phyloP scores from a whole-genome alignment of 176 grass and related monocot species.

The Stipa capillata region DNA sequence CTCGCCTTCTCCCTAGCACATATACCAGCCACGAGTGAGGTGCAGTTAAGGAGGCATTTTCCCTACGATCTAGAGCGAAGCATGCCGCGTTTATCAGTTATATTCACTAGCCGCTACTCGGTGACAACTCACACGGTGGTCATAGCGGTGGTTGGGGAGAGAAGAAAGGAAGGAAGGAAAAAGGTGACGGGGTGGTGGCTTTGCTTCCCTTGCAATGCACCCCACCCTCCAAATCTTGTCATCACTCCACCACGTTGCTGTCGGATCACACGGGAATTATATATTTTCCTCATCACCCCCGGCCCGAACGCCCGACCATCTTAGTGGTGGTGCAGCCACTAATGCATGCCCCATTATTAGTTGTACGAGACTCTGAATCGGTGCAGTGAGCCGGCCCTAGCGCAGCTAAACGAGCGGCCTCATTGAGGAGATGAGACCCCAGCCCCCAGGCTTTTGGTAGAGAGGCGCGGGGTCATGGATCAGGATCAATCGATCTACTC shows the following conservation, averaged over 20 bases:
- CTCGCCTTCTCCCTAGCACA: not conserved
- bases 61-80: not conserved
- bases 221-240: slow-evolving; percentile 24
- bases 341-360: slow-evolving; percentile 16
- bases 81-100: not conserved
- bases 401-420: not conserved
- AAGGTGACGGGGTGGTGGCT: slow-evolving; percentile 20
- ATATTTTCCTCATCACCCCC: not conserved
- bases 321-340: slow-evolving; percentile 1
- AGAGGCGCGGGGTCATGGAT: slow-evolving; percentile 18
- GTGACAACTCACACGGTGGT: not conserved
- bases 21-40: too few species aligned
- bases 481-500: slow-evolving; percentile 15
- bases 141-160: slow-evolving; percentile 17
- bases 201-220: slow-evolving; percentile 70
- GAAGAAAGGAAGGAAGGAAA: not conserved
- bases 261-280: slow-evolving; percentile 20
- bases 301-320: too few species aligned
- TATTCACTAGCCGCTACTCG: not conserved
- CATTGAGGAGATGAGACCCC: slow-evolving; percentile 15
- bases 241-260: slow-evolving; percentile 29
- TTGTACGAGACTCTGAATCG: slow-evolving; percentile 7
- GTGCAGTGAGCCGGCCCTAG: too few species aligned
- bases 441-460: slow-evolving; percentile 28
- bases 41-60: not conserved